These are phyloP conservation scores for Komagataella mondaviorum DNA, from an alignment of 805 yeast species.

Conservation along the genomic window DNA sequence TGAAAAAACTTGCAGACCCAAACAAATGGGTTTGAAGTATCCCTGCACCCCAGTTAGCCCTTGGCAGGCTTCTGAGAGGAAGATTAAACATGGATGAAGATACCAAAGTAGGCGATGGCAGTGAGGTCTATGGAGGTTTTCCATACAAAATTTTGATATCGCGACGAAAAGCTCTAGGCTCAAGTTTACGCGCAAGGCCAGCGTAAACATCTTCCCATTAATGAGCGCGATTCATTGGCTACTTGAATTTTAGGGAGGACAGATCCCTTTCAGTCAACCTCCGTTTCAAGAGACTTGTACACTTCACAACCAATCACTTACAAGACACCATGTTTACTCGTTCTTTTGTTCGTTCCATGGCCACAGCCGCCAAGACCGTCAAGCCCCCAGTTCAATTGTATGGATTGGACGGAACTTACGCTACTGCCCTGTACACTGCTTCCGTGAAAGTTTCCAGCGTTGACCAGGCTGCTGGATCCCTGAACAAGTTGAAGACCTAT, in stretches of 20 bases:
- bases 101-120: neutral
- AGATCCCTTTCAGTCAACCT: neutral
- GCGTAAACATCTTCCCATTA: neutral
- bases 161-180: neutral
- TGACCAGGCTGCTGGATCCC: conserved; percentile 52
- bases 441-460: conserved; percentile 71
- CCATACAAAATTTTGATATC: neutral
- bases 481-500: conserved; percentile 40
- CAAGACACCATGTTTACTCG: conserved; percentile 39
- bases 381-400: conserved; percentile 88
- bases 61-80: neutral
- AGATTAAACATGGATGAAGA: neutral
- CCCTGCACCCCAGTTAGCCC: neutral
- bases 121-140: neutral
- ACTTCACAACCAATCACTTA: neutral
- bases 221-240: conserved; percentile 1
- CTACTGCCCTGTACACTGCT: conserved; percentile 87
- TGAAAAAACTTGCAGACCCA: conserved; percentile 1
- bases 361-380: conserved; percentile 43
- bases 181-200: neutral
- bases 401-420: conserved; percentile 95
- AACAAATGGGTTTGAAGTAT: neutral
- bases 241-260: neutral
- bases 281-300: neutral
- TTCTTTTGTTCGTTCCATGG: conserved; percentile 57